These are phyloP conservation scores for Acmispon strigosus DNA, from an alignment of 306 rosid genomes.

Conservation along the genomic window DNA sequence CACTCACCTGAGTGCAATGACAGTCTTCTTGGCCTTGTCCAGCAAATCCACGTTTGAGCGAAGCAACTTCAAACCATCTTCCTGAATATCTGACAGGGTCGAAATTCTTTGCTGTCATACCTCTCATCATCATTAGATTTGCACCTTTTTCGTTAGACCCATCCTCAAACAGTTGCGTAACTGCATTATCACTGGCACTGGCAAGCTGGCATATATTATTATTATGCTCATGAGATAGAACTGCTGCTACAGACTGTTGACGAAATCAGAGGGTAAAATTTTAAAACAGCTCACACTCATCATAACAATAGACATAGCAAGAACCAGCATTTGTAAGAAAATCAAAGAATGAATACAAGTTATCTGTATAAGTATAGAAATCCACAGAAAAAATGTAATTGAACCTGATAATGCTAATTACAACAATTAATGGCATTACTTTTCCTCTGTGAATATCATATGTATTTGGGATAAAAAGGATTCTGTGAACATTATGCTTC, in stretches of 20 bases:
- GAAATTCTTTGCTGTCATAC: constrained; percentile 79
- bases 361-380: not conserved
- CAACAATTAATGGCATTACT: not conserved
- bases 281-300: not conserved
- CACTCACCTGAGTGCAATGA: constrained; percentile 93
- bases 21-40: constrained; percentile 98
- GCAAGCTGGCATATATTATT: constrained; percentile 52
- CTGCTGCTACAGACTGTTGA: constrained; percentile 63
- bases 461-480: no score
- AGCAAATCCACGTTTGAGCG: constrained; percentile 95
- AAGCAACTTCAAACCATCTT: constrained; percentile 99
- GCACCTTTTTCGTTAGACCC: constrained; percentile 40
- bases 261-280: not conserved
- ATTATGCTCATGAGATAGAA: constrained; percentile 36
- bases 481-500: no score
- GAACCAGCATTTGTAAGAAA: constrained; percentile 6
- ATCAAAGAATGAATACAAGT: not conserved
- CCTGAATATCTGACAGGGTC: constrained; percentile 83
- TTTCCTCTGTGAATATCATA: not conserved
- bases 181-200: constrained; percentile 34
- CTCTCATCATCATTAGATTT: constrained; percentile 88
- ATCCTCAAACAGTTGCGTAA: constrained; percentile 43
- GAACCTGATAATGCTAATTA: not conserved
- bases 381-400: not conserved
- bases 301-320: constrained; percentile 10